Percentiles rank a stretch among this genome's conserved stretches.
These are phyloP conservation scores for Diplocarpon rosae DNA, from an alignment of 2,329 filamentous ascomycete species.

Conservation along the genomic window DNA sequence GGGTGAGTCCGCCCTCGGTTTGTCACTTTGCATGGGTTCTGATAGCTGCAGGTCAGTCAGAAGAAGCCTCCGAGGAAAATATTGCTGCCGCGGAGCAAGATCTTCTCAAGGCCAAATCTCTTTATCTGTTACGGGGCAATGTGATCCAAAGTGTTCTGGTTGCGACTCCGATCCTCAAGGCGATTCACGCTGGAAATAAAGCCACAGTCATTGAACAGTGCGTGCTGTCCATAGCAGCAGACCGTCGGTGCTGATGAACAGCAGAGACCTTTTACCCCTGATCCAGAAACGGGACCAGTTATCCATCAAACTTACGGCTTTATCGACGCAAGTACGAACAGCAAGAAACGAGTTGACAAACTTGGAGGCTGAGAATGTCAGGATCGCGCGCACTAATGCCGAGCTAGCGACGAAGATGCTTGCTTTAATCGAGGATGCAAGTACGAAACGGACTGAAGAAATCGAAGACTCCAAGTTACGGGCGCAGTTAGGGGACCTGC, in stretches of 20 bases:
- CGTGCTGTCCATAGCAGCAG: slow-evolving; percentile 10
- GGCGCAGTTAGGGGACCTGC: slow-evolving; percentile 45
- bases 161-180: slow-evolving; percentile 65
- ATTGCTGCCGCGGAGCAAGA: slow-evolving; percentile 50
- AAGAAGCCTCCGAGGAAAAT: slow-evolving; percentile 37
- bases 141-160: slow-evolving; percentile 58
- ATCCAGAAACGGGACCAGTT: slow-evolving; percentile 56
- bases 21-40: slow-evolving; percentile 1
- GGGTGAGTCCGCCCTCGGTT: slow-evolving; percentile 13
- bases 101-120: slow-evolving; percentile 55
- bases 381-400: slow-evolving; percentile 48
- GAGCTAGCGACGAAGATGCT: slow-evolving; percentile 52
- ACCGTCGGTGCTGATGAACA: neutral
- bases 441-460: slow-evolving; percentile 41
- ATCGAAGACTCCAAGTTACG: slow-evolving; percentile 41
- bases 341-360: slow-evolving; percentile 42
- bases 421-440: slow-evolving; percentile 46
- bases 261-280: slow-evolving; percentile 43
- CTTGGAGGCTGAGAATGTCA: slow-evolving; percentile 47
- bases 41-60: slow-evolving; percentile 15
- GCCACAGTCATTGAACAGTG: slow-evolving; percentile 60
- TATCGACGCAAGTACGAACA: slow-evolving; percentile 42
- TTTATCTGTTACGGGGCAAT: slow-evolving; percentile 57
- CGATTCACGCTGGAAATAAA: slow-evolving; percentile 58
- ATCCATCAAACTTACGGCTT: slow-evolving; percentile 51